phyloP scores from a whole-genome alignment of 768 basidiomycete species.

The Leccinum fibrillosum region DNA sequence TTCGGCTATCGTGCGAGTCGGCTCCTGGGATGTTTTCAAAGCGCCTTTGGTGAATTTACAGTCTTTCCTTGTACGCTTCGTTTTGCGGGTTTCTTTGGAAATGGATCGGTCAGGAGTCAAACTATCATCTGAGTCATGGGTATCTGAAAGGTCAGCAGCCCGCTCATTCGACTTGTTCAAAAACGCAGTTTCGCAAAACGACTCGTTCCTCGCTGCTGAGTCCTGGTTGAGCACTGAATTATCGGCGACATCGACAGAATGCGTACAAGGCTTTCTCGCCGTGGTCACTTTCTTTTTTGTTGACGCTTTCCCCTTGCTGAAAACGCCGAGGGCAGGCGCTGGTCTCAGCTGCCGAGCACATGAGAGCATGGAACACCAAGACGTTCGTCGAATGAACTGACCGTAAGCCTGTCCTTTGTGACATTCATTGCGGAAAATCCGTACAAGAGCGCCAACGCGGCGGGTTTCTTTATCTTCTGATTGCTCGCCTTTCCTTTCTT shows the following conservation, averaged over 20 bases:
- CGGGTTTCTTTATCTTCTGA: slow-evolving; percentile 22
- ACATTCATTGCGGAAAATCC: slow-evolving; percentile 38
- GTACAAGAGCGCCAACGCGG: slow-evolving; percentile 35
- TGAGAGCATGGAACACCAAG: slow-evolving; percentile 2
- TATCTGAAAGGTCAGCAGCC: slow-evolving; percentile 4
- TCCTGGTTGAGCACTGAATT: not conserved
- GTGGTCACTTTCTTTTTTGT: slow-evolving; percentile 19
- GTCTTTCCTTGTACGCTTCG: slow-evolving; percentile 2
- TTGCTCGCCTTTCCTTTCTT: slow-evolving; percentile 14
- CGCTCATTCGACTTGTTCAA: slow-evolving; percentile 31
- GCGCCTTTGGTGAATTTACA: not conserved
- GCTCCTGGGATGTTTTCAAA: not conserved
- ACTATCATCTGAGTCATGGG: slow-evolving; percentile 1
- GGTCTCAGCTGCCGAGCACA: slow-evolving; percentile 27
- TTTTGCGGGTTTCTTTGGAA: slow-evolving; percentile 5
- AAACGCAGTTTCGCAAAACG: slow-evolving; percentile 49
- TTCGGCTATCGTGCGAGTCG: slow-evolving; percentile 11
- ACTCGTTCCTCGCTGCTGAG: slow-evolving; percentile 12
- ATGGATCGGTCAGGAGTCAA: slow-evolving; percentile 16
- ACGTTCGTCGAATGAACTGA: slow-evolving; percentile 7
- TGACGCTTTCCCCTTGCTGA: slow-evolving; percentile 36
- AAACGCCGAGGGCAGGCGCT: slow-evolving; percentile 30
- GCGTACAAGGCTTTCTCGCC: slow-evolving; percentile 15
- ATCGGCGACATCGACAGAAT: not conserved
- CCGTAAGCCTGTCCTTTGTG: slow-evolving; percentile 36